A percentile compares a stretch with the other conserved stretches of the same genome.
phyloP scores from a whole-genome alignment of 2,329 filamentous ascomycete genomes.

The Ilyonectria destructans region DNA sequence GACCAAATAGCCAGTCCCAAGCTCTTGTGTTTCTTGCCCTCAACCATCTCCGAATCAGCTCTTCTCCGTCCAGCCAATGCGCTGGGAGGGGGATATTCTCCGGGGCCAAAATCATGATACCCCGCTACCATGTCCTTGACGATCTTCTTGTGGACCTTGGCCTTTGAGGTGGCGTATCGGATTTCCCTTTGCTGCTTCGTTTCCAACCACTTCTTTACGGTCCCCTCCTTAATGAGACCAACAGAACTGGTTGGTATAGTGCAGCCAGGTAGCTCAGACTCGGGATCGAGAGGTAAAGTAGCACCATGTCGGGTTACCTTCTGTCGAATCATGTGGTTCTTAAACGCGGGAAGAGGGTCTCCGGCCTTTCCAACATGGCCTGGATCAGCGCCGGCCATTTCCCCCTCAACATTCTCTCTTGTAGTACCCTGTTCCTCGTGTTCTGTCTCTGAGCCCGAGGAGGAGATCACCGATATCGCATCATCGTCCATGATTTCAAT shows the following conservation, averaged over 20 bases:
- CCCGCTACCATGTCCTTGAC: conserved; percentile 81
- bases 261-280: conserved; percentile 77
- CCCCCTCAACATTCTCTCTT: conserved; percentile 27
- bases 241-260: conserved; percentile 76
- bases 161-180: conserved; percentile 79
- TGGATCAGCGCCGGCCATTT: conserved; percentile 39
- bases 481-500: conserved; percentile 90
- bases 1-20: conserved; percentile 88
- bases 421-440: conserved; percentile 44
- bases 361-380: conserved; percentile 85
- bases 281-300: conserved; percentile 77
- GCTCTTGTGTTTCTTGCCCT: conserved; percentile 75
- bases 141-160: conserved; percentile 81
- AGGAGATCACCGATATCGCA: conserved; percentile 81
- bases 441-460: conserved; percentile 62
- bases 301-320: conserved; percentile 84
- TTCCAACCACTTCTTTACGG: conserved; percentile 87
- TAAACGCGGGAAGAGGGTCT: conserved; percentile 85
- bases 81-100: conserved; percentile 86
- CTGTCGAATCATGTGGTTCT: conserved; percentile 93
- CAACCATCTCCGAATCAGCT: conserved; percentile 57
- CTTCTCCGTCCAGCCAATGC: conserved; percentile 83
- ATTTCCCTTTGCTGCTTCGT: conserved; percentile 82
- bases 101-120: conserved; percentile 78
- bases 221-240: conserved; percentile 84